phyloP scores from a whole-genome alignment of 768 basidiomycete genomes.

The Termitomyces sp. region DNA sequence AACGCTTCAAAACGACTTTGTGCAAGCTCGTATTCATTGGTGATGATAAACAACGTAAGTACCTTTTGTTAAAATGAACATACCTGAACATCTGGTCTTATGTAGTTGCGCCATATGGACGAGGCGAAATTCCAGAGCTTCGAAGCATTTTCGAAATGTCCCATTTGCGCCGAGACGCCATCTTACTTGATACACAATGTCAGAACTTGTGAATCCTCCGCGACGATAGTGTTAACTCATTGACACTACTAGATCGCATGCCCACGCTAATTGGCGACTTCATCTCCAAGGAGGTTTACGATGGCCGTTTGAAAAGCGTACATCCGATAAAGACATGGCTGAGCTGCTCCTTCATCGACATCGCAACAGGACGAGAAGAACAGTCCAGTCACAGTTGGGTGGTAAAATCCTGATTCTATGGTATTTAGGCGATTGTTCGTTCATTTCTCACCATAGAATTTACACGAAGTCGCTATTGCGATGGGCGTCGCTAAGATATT shows the following conservation, averaged over 20 bases:
- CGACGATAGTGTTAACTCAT: background rate
- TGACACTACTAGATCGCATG: constrained; percentile 56
- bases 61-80: background rate
- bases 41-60: constrained; percentile 46
- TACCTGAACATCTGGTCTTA: background rate
- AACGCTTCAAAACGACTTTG: constrained; percentile 26
- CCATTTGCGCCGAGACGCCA: constrained; percentile 35
- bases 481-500: constrained; percentile 28
- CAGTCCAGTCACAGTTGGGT: constrained; percentile 28
- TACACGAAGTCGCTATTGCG: constrained; percentile 40
- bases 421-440: background rate
- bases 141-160: constrained; percentile 57
- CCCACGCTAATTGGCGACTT: constrained; percentile 56
- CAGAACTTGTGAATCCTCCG: constrained; percentile 12
- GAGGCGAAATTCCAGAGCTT: constrained; percentile 42
- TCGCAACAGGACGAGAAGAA: constrained; percentile 24
- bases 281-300: constrained; percentile 56
- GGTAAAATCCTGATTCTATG: constrained; percentile 17
- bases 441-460: constrained; percentile 36
- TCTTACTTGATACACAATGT: constrained; percentile 63
- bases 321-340: constrained; percentile 29
- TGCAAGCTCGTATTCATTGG: constrained; percentile 46
- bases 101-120: constrained; percentile 62
- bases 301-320: constrained; percentile 38
- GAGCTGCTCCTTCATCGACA: constrained; percentile 58